Conservation (phyloP, 2,329 filamentous ascomycete species). For the Neophaeococcomyces mojaviensis region DNA sequence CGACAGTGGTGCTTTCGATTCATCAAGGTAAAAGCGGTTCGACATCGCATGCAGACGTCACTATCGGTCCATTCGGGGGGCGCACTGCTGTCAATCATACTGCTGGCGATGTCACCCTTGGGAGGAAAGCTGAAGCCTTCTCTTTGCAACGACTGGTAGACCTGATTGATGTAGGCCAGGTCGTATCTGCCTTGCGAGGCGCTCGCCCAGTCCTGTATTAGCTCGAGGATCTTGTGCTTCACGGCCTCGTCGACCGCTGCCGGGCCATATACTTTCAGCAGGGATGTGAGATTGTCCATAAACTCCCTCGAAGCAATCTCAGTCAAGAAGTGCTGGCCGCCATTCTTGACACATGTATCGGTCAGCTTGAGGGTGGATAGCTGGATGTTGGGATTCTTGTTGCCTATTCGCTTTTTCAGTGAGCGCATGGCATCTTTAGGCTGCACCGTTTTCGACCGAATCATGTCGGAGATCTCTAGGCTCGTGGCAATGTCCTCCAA, state of each 20-base stretch:
- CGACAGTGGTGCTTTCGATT: conserved; percentile 98
- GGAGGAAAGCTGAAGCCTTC: conserved; percentile 90
- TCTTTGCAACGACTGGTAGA: conserved; percentile 71
- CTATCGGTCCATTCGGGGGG: conserved; percentile 97
- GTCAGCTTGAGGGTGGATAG: conserved; percentile 92
- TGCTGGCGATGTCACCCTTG: conserved; percentile 77
- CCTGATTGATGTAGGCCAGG: conserved; percentile 77
- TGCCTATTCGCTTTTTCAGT: conserved; percentile 85
- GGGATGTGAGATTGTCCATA: conserved; percentile 90
- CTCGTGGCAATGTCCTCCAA: conserved; percentile 96
- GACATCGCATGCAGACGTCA: conserved; percentile 96
- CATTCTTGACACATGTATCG: conserved; percentile 98
- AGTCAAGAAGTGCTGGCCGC: conserved; percentile 84
- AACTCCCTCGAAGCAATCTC: conserved; percentile 97
- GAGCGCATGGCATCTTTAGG: conserved; percentile 98
- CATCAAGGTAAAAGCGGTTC: conserved; percentile 91
- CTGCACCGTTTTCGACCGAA: conserved; percentile 93
- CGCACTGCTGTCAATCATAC: conserved; percentile 94
- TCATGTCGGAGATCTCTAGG: conserved; percentile 94
- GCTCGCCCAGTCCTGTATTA: conserved; percentile 88
- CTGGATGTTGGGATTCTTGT: conserved; percentile 97
- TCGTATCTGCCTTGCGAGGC: conserved; percentile 80
- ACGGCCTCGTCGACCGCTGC: conserved; percentile 77
- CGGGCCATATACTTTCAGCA: conserved; percentile 70
- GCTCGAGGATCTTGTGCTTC: conserved; percentile 79